Evolutionary conservation across 176 grass and related monocot genomes (phyloP).

Genomic region (Raddia guianensis): DNA sequence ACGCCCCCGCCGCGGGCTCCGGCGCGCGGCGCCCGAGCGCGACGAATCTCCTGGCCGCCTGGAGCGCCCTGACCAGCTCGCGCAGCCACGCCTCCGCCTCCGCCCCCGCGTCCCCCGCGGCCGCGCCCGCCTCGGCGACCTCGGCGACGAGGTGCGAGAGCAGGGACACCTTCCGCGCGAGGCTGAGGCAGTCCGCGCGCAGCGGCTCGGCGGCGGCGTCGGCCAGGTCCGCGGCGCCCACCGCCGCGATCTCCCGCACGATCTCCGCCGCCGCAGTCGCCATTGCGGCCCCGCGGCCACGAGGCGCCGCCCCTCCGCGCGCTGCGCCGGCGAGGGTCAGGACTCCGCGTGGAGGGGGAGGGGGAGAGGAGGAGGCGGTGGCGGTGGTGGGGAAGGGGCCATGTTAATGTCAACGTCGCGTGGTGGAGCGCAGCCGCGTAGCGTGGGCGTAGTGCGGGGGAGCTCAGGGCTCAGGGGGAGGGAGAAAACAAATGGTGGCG

Average conservation of each 20-base stretch:
- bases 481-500: conserved; percentile 40
- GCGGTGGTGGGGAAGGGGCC: conserved; percentile 30
- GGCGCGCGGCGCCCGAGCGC: conserved; percentile 50
- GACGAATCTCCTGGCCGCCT: conserved; percentile 65
- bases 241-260: conserved; percentile 57
- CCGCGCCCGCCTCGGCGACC: conserved; percentile 50
- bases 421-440: conserved; percentile 31
- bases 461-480: conserved; percentile 15
- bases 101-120: not conserved
- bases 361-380: conserved; percentile 9
- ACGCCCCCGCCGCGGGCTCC: not conserved
- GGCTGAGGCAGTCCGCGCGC: conserved; percentile 70
- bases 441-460: conserved; percentile 33
- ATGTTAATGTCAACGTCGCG: conserved; percentile 54
- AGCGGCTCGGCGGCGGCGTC: conserved; percentile 51
- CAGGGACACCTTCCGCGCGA: conserved; percentile 81
- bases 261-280: conserved; percentile 44
- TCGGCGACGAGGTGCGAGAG: conserved; percentile 81
- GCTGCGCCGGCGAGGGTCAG: conserved; percentile 27
- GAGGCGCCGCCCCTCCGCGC: not conserved
- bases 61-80: conserved; percentile 67
- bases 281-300: conserved; percentile 10
- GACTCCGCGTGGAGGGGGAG: conserved; percentile 41
- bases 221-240: conserved; percentile 62
- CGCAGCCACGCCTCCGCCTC: conserved; percentile 43